phyloP scores from a whole-genome alignment of 2,329 filamentous ascomycete genomes.

The Fusarium cicatricum region DNA sequence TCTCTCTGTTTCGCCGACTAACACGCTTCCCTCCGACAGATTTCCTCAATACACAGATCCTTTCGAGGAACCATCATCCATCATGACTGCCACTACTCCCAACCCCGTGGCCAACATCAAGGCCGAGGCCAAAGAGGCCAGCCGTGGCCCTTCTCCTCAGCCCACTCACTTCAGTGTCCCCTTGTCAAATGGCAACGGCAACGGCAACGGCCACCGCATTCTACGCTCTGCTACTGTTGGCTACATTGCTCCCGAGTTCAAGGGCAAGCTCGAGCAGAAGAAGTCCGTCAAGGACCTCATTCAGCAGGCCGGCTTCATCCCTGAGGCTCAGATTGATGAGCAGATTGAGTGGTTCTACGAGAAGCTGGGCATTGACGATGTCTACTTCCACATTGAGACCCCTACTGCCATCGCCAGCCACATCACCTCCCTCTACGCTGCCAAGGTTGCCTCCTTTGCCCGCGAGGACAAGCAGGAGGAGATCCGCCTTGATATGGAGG shows the following conservation, averaged over 20 bases:
- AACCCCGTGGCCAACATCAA: slow-evolving; percentile 55
- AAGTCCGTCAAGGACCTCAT: slow-evolving; percentile 83
- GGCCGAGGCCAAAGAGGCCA: slow-evolving; percentile 49
- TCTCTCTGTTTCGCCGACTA: slow-evolving; percentile 50
- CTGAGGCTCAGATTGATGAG: slow-evolving; percentile 79
- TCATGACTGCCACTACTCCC: slow-evolving; percentile 48
- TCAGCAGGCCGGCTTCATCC: slow-evolving; percentile 84
- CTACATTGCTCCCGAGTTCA: slow-evolving; percentile 93
- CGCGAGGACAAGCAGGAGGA: slow-evolving; percentile 93
- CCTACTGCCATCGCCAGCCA: slow-evolving; percentile 90
- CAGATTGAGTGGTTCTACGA: slow-evolving; percentile 98
- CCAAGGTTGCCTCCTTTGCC: slow-evolving; percentile 93
- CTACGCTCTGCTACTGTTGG: slow-evolving; percentile 90
- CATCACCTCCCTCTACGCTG: slow-evolving; percentile 95
- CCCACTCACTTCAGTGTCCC: slow-evolving; percentile 85
- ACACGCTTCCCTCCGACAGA: slow-evolving; percentile 51
- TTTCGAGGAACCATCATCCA: slow-evolving; percentile 44
- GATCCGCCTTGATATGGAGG: slow-evolving; percentile 96
- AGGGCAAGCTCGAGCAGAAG: slow-evolving; percentile 93
- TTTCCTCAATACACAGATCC: slow-evolving; percentile 57
- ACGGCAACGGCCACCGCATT: slow-evolving; percentile 73
- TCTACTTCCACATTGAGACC: slow-evolving; percentile 93
- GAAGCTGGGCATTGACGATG: slow-evolving; percentile 96
- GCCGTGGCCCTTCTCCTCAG: slow-evolving; percentile 82
- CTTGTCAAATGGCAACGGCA: slow-evolving; percentile 50